Conservation (phyloP, 129 eudicot species). For the Chrysanthemum makinoi region DNA sequence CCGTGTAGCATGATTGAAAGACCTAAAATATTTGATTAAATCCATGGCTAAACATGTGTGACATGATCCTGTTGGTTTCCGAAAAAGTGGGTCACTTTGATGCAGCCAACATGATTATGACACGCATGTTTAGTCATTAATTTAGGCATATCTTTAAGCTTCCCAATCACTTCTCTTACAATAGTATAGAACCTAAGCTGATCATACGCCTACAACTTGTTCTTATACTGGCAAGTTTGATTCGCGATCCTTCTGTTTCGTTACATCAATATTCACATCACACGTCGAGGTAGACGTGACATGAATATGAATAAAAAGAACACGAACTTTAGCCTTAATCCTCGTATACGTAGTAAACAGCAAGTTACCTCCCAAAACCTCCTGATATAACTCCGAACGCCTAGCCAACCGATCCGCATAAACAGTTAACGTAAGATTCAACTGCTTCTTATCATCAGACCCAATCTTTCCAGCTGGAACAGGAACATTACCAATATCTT, state of each 20-base stretch:
- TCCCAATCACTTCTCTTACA: no score
- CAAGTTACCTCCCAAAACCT: conserved; percentile 46
- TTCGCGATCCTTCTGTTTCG: conserved; percentile 23
- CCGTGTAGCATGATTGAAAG: no score
- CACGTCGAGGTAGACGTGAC: conserved; percentile 62
- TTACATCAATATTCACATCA: conserved; percentile 43
- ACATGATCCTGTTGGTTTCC: no score
- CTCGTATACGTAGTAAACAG: conserved; percentile 44
- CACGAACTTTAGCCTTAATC: conserved; percentile 53
- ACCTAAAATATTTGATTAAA: no score
- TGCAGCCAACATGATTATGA: no score
- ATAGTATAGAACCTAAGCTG: no score
- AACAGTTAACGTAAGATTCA: conserved; percentile 66
- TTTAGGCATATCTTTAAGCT: no score
- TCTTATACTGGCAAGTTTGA: conserved; percentile 59
- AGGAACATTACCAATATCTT: conserved; percentile 66
- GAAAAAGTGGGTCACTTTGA: no score
- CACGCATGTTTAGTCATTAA: no score
- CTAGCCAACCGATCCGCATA: conserved; percentile 70
- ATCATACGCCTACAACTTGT: conserved; percentile 28
- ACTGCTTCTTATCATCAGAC: conserved; percentile 28
- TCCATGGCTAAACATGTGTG: no score
- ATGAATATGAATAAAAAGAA: conserved; percentile 49
- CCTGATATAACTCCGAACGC: conserved; percentile 40
- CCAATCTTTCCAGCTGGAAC: conserved; percentile 60